Base-by-base conservation (phyloP, 306 rosid species). In the Betula pendula region DNA sequence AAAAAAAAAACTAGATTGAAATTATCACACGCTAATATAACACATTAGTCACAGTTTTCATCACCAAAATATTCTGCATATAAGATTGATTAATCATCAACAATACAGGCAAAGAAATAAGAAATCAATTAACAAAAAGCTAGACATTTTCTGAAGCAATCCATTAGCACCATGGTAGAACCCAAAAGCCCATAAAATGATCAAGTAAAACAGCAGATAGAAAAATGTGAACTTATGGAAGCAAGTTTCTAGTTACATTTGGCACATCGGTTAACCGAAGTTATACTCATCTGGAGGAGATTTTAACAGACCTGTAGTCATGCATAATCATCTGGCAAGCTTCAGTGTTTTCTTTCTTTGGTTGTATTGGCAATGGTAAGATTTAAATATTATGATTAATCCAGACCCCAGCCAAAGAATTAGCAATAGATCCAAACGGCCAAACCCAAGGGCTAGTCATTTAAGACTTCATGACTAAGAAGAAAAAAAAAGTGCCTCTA, bases 1-100 rank as follows among this genome's bases (percentile, higher is more conserved):
- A 33, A 11, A 62, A 35, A 78, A 12, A 17, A 65, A 71, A 73
- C 38, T 47, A 67, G 38, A 81, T 60, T 55, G 70, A 42, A 68
- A 31, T 42, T 17, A n/a, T n/a, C 25, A 52, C 6, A 25, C 8
- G 24, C 59, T 52, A 62, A 33, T 16, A 62, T 7, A 16, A 8
- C 22, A 17, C 42, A 62, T 56, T 56, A 55, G 14, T 2, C 31
- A 56, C 16, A 56, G n/a, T 24, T 56, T 38, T 24, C 29, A 56
- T 24, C 63, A 3, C 31, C 27, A 56, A 20, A 56, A 56, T 13
- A 56, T 56, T 25, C 27, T 3, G 5, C 16, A 24, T 22, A 24
- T 56, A 56, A 22, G 33, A 56, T 24, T 56, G 63, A 24, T 56
- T 11, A 20, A 22, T 38, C 42, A 38, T 38, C 27, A 25, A 56